phyloP scores from a whole-genome alignment of 2,329 filamentous ascomycete genomes.

The Penicillium sp. region DNA sequence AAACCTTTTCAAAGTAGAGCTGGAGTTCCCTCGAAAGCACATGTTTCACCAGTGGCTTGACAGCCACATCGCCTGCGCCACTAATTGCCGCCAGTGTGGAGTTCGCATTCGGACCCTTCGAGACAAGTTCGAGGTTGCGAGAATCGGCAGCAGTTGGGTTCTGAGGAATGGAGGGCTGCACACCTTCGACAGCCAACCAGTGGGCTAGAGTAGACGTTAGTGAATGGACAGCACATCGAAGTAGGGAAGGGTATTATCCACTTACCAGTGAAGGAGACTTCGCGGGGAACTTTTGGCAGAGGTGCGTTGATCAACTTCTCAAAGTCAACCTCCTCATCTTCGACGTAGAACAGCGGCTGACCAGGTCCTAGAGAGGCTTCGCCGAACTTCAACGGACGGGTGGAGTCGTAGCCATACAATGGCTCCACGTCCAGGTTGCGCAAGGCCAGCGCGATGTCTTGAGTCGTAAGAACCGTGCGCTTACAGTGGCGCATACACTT shows the following conservation, averaged over 20 bases:
- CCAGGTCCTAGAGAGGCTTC: constrained; percentile 91
- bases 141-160: constrained; percentile 88
- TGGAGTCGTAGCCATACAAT: constrained; percentile 93
- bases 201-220: constrained; percentile 61
- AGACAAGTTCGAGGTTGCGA: constrained; percentile 77
- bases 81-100: constrained; percentile 78
- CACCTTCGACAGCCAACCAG: constrained; percentile 96
- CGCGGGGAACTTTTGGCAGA: constrained; percentile 87
- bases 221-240: background rate
- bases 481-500: constrained; percentile 94
- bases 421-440: constrained; percentile 89
- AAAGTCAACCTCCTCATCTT: constrained; percentile 98
- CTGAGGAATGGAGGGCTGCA: constrained; percentile 93
- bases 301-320: constrained; percentile 98
- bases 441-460: constrained; percentile 84
- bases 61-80: constrained; percentile 76
- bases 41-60: constrained; percentile 93
- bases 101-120: constrained; percentile 87
- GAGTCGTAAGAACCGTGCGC: constrained; percentile 81
- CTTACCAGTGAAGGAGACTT: constrained; percentile 86
- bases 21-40: constrained; percentile 94
- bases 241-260: constrained; percentile 1
- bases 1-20: constrained; percentile 95
- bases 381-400: constrained; percentile 82
- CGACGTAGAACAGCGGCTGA: constrained; percentile 93